Evolutionary conservation across 1,284 basidiomycete species (phyloP).

Genomic region (Austroboletus niveus): DNA sequence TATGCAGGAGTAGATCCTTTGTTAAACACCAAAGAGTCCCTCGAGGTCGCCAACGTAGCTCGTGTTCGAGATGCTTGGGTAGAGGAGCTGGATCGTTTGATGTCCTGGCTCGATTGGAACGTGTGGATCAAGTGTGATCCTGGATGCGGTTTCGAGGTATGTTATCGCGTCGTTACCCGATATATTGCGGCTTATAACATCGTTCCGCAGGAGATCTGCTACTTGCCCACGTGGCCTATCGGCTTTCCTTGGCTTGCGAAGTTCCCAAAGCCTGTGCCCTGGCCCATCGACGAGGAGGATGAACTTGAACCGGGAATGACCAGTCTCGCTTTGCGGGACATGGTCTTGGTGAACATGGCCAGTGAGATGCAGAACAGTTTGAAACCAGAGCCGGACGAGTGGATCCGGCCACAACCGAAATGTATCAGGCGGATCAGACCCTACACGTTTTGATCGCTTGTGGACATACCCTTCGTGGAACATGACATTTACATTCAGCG

Average conservation of each 20-base stretch:
- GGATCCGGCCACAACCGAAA: neutral
- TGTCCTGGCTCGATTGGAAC: constrained; percentile 43
- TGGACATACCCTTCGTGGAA: no score
- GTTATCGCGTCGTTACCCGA: neutral
- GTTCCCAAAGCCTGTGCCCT: neutral
- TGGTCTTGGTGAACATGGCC: neutral
- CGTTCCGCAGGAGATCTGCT: neutral
- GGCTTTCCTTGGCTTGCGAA: neutral
- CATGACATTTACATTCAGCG: no score
- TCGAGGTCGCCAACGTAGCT: constrained; percentile 1
- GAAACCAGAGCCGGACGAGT: neutral
- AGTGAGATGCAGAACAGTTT: neutral
- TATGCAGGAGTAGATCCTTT: constrained; percentile 30
- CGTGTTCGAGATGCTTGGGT: constrained; percentile 23
- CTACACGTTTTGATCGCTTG: neutral
- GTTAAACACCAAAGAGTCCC: constrained; percentile 2
- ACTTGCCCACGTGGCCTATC: neutral
- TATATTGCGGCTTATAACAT: no score
- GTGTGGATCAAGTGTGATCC: constrained; percentile 39
- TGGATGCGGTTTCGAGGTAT: constrained; percentile 33
- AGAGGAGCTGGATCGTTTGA: constrained; percentile 29
- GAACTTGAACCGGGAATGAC: neutral
- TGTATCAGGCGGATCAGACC: neutral
- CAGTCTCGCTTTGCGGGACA: neutral
- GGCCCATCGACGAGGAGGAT: neutral